These are phyloP conservation scores for Triangularia setosa DNA, from an alignment of 2,329 filamentous ascomycete species.

Conservation along the genomic window DNA sequence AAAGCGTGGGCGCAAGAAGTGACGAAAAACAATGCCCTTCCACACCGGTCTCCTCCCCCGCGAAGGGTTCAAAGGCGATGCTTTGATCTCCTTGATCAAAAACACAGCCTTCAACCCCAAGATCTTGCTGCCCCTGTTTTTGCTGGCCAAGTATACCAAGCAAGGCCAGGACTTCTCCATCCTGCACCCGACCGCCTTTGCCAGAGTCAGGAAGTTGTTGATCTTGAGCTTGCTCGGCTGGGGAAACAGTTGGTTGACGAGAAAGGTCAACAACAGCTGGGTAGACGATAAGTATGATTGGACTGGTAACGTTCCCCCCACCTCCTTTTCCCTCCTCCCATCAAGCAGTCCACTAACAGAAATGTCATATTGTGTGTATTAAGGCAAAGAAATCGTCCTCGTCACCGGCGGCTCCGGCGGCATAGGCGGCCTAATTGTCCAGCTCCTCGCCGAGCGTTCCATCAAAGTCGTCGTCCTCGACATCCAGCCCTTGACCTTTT, in stretches of 20 bases:
- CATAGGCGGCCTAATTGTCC: conserved; percentile 65
- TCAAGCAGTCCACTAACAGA: neutral
- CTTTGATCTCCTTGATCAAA: conserved; percentile 53
- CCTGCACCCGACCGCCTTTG: conserved; percentile 48
- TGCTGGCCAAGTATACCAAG: conserved; percentile 61
- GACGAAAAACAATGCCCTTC: conserved; percentile 38
- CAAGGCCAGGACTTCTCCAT: conserved; percentile 53
- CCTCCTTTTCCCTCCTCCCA: neutral
- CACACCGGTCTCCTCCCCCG: conserved; percentile 51
- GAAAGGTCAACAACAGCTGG: conserved; percentile 48
- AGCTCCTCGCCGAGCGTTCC: conserved; percentile 58
- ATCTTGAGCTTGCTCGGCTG: conserved; percentile 48
- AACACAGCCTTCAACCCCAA: conserved; percentile 61
- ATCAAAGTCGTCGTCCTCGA: conserved; percentile 70
- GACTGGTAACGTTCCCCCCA: conserved; percentile 34
- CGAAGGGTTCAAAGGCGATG: conserved; percentile 58
- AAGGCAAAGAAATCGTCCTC: conserved; percentile 61
- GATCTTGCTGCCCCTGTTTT: conserved; percentile 59
- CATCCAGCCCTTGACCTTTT: conserved; percentile 57
- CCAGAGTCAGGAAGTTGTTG: conserved; percentile 50
- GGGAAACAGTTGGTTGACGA: conserved; percentile 49
- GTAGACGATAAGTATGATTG: conserved; percentile 57
- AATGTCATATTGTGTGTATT: neutral
- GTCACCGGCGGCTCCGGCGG: conserved; percentile 73
- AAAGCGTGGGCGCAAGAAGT: neutral